These are phyloP conservation scores for Candida silvicultrix DNA, from an alignment of 805 yeast genomes.

Conservation along the genomic window DNA sequence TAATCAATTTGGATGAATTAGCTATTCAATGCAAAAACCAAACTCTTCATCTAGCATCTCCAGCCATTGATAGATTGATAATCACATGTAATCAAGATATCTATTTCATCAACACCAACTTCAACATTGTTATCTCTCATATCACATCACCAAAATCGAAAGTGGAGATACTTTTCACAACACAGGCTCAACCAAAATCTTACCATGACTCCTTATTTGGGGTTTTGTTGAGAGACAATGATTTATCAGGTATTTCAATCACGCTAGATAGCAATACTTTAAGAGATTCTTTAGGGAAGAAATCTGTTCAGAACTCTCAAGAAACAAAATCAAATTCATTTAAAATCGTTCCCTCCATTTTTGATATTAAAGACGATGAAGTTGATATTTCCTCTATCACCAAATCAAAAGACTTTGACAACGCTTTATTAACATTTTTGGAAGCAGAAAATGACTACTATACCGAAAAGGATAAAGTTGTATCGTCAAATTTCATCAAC, in stretches of 20 bases:
- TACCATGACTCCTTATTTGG: conserved; percentile 10
- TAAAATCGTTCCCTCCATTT: conserved; percentile 21
- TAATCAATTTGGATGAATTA: conserved; percentile 3
- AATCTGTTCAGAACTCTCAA: conserved; percentile 21
- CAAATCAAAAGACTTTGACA: conserved; percentile 23
- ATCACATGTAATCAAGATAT: conserved; percentile 19
- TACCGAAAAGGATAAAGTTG: conserved; percentile 57
- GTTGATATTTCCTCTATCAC: conserved; percentile 17
- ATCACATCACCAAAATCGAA: conserved; percentile 11
- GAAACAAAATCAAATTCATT: conserved; percentile 15
- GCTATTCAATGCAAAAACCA: conserved; percentile 1
- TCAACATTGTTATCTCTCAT: conserved; percentile 18
- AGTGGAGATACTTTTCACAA: conserved; percentile 10
- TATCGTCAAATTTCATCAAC: conserved; percentile 51
- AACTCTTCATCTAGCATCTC: conserved; percentile 15
- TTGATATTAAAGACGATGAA: conserved; percentile 16
- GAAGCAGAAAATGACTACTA: conserved; percentile 42
- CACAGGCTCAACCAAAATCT: conserved; percentile 4
- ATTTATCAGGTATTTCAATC: conserved; percentile 28
- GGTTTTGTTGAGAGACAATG: conserved; percentile 13
- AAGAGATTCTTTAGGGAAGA: conserved; percentile 62
- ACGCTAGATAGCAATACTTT: conserved; percentile 64
- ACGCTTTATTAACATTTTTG: conserved; percentile 24
- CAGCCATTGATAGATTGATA: conserved; percentile 21
- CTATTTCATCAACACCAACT: conserved; percentile 31